These are phyloP conservation scores for Suillus tomentosus DNA, from an alignment of 768 basidiomycete species.

Conservation along the genomic window DNA sequence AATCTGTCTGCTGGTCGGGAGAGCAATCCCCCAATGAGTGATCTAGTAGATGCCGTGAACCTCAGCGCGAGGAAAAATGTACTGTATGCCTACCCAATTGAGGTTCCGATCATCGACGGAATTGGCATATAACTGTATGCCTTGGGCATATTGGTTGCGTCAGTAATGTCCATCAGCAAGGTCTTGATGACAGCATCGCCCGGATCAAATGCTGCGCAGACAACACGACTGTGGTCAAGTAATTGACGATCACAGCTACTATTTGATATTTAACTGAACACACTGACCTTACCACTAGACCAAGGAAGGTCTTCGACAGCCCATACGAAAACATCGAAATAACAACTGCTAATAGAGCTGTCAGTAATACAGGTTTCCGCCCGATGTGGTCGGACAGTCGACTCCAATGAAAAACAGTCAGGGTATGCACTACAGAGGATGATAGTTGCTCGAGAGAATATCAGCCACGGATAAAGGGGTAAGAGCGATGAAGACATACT, in stretches of 20 bases:
- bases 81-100: slow-evolving; percentile 40
- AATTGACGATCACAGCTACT: background rate
- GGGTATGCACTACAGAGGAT: slow-evolving; percentile 49
- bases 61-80: slow-evolving; percentile 14
- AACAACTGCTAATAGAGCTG: slow-evolving; percentile 44
- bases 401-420: slow-evolving; percentile 51
- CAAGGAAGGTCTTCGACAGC: slow-evolving; percentile 47
- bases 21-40: slow-evolving; percentile 66
- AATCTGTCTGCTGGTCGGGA: slow-evolving; percentile 68
- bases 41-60: slow-evolving; percentile 38
- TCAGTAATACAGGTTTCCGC: slow-evolving; percentile 48
- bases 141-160: slow-evolving; percentile 30
- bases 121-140: slow-evolving; percentile 63
- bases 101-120: slow-evolving; percentile 43
- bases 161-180: slow-evolving; percentile 44
- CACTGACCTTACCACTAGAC: slow-evolving; percentile 39
- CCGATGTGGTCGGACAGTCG: slow-evolving; percentile 50
- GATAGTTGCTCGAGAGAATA: slow-evolving; percentile 41
- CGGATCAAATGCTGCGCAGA: slow-evolving; percentile 53
- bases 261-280: background rate
- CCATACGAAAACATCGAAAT: slow-evolving; percentile 51
- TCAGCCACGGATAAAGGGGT: slow-evolving; percentile 33
- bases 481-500: slow-evolving; percentile 17
- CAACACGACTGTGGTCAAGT: slow-evolving; percentile 35
- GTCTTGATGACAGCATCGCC: slow-evolving; percentile 54